Conservation (phyloP, 108 stramenopile species). For the Bacterosira constricta region DNA sequence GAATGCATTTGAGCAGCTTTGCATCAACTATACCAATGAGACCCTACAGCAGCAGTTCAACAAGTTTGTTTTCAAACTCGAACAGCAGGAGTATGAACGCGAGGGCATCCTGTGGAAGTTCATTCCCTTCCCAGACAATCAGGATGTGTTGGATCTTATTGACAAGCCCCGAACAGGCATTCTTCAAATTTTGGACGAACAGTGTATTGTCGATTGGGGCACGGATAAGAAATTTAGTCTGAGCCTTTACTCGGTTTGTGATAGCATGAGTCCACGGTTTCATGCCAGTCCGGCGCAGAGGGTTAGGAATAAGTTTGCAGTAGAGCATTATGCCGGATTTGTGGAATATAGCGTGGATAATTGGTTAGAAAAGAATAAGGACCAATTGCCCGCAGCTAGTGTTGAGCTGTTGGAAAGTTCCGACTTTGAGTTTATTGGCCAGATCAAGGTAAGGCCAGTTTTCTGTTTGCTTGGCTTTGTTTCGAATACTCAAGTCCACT, state of each 20-base stretch:
- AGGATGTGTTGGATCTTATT: conserved; percentile 89
- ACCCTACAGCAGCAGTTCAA: conserved; percentile 96
- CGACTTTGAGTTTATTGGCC: conserved; percentile 42
- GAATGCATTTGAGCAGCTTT: conserved; percentile 95
- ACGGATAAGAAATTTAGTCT: conserved; percentile 68
- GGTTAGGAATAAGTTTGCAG: conserved; percentile 67
- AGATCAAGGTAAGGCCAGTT: conserved; percentile 41
- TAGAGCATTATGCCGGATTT: conserved; percentile 91
- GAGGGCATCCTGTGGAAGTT: conserved; percentile 94
- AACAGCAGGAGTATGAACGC: conserved; percentile 86
- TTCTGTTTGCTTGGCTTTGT: background rate
- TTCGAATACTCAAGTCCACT: background rate
- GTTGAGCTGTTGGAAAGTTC: conserved; percentile 80
- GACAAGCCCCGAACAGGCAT: conserved; percentile 84
- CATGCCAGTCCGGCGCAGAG: conserved; percentile 59
- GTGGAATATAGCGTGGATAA: conserved; percentile 83
- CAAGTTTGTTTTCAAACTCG: conserved; percentile 88
- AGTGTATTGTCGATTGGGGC: conserved; percentile 70
- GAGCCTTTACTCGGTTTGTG: conserved; percentile 66
- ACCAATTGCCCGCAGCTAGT: conserved; percentile 86
- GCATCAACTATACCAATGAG: conserved; percentile 97
- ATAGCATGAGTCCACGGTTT: conserved; percentile 52
- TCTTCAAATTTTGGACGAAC: conserved; percentile 82
- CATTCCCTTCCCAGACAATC: conserved; percentile 93
- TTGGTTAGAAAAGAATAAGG: conserved; percentile 95